Conservation (phyloP, 176 grass and related monocot species). For the maize (Zea mays) region Zm-B73-REFERENCE-NAM-5.0 NC_050102.1:149671501-149672000, state of each 20-base stretch:
- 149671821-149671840: not conserved
- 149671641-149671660: not conserved
- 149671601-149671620: conserved; percentile 47
- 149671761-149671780: not conserved
- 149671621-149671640: not conserved
- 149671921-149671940: conserved; percentile 34
- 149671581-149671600: conserved; percentile 86
- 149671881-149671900: not conserved
- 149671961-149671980: conserved; percentile 98
- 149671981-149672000: conserved; percentile 90
- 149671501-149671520: conserved; percentile 3
- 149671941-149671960: conserved; percentile 94
- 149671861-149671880: not conserved
- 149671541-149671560: conserved; percentile 60
- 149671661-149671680: not conserved
- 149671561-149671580: conserved; percentile 95
- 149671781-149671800: not conserved
- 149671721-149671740: not conserved
- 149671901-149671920: not conserved
- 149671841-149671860: not conserved
- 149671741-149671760: not conserved
- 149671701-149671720: not conserved
- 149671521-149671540: conserved; percentile 31
- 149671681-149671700: not conserved
- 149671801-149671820: not conserved